Percentiles rank a stretch among this genome's conserved stretches.
These are phyloP conservation scores for Trebouxia sp. DNA, from an alignment of 139 green algal species.

Conservation along the genomic window DNA sequence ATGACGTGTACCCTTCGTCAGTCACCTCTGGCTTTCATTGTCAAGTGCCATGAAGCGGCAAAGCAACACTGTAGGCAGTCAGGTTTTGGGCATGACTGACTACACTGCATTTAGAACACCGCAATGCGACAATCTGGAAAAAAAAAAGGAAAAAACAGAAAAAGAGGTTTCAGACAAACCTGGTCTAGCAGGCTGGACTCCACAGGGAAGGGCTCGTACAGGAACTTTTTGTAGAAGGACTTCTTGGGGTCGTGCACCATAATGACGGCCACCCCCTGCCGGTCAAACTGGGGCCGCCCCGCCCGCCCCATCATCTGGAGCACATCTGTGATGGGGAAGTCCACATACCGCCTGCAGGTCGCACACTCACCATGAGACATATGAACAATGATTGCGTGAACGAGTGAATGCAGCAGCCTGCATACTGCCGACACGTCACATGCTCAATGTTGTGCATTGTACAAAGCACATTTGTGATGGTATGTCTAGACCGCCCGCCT, in stretches of 20 bases:
- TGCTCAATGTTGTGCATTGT: too few relatives aligned
- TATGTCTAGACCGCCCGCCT: too few relatives aligned
- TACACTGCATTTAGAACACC: too few relatives aligned
- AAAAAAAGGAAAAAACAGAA: neutral
- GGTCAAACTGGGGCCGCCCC: conserved; percentile 87
- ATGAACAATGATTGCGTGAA: neutral
- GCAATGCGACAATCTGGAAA: neutral
- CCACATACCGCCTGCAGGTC: conserved; percentile 79
- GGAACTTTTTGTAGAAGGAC: conserved; percentile 98
- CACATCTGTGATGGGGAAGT: conserved; percentile 98
- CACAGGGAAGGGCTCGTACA: conserved; percentile 99
- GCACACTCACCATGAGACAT: neutral
- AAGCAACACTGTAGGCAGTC: too few relatives aligned
- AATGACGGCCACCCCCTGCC: conserved; percentile 90
- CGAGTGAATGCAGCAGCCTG: neutral
- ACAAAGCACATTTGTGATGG: too few relatives aligned
- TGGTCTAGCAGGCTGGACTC: conserved; percentile 86
- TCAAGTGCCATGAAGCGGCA: too few relatives aligned
- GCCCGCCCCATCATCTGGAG: conserved; percentile 78
- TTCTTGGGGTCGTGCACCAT: conserved; percentile 99
- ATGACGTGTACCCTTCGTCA: too few relatives aligned
- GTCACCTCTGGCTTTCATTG: too few relatives aligned
- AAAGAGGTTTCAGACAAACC: conserved; percentile 20
- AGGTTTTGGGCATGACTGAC: too few relatives aligned
- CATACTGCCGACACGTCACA: too few relatives aligned